Evolutionary conservation across 1,139 yeast species (phyloP).

Genomic region (Nadsonia starkeyi-henricii): DNA sequence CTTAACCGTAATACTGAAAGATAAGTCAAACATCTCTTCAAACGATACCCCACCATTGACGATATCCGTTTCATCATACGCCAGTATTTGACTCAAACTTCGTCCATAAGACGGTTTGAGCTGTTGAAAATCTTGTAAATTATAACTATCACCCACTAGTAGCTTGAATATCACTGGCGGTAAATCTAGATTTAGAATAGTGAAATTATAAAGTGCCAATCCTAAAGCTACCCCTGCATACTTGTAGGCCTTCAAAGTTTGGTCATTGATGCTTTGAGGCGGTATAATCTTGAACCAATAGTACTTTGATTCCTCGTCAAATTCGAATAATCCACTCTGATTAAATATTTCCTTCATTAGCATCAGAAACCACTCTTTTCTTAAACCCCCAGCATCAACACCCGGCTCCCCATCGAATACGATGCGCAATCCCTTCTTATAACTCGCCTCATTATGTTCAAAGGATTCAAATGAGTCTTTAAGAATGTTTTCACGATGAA

Average conservation of each 20-base stretch:
- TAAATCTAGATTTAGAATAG: conserved; percentile 64
- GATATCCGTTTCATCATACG: conserved; percentile 32
- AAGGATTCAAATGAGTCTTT: conserved; percentile 66
- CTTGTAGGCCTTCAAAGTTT: conserved; percentile 42
- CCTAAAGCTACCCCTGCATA: conserved; percentile 79
- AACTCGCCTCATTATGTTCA: conserved; percentile 40
- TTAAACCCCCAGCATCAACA: conserved; percentile 85
- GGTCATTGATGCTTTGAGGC: conserved; percentile 20
- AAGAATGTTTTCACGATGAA: conserved; percentile 53
- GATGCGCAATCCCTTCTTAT: conserved; percentile 62
- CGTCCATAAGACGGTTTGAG: conserved; percentile 54
- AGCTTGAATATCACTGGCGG: conserved; percentile 69
- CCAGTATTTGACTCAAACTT: conserved; percentile 42
- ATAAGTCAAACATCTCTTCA: conserved; percentile 32
- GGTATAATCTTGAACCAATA: conserved; percentile 50
- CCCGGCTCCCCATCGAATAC: conserved; percentile 84
- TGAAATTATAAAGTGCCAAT: conserved; percentile 79
- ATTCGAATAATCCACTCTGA: conserved; percentile 29
- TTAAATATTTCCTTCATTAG: conserved; percentile 56
- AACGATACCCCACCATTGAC: conserved; percentile 15
- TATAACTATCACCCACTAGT: conserved; percentile 42
- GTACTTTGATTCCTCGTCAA: conserved; percentile 53
- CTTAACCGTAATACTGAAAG: conserved; percentile 31
- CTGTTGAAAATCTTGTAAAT: conserved; percentile 48
- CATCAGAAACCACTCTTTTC: conserved; percentile 82